Percentiles rank a stretch among this genome's conserved stretches.
These are phyloP conservation scores for Arthrinium phaeospermum DNA, from an alignment of 2,329 filamentous ascomycete genomes.

Conservation along the genomic window DNA sequence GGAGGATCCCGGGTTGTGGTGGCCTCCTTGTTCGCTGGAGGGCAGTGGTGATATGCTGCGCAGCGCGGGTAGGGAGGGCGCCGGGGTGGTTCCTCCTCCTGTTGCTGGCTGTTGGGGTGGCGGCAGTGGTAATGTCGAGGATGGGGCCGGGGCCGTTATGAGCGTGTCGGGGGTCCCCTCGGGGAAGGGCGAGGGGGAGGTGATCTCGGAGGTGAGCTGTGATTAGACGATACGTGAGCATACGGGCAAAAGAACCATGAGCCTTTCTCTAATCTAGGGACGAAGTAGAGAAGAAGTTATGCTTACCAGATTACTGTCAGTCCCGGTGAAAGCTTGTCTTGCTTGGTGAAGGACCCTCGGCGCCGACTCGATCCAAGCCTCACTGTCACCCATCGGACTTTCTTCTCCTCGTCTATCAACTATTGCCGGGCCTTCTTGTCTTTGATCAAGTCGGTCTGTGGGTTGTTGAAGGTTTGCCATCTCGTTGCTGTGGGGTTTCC, in stretches of 20 bases:
- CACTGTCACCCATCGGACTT: background rate
- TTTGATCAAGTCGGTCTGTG: too few relatives aligned
- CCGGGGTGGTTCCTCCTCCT: background rate
- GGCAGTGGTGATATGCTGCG: background rate
- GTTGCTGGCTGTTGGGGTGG: background rate
- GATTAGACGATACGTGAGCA: background rate
- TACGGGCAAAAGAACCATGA: background rate
- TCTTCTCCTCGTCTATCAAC: too few relatives aligned
- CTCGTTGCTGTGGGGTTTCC: too few relatives aligned
- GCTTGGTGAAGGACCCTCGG: background rate
- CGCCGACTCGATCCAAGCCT: background rate
- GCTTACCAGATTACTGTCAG: background rate
- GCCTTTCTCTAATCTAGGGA: background rate
- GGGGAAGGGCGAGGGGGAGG: conserved; percentile 1
- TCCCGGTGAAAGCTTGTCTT: background rate
- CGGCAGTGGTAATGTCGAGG: background rate
- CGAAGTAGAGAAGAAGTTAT: background rate
- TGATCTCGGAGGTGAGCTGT: conserved; percentile 4
- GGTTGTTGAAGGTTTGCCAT: too few relatives aligned
- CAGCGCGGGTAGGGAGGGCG: background rate
- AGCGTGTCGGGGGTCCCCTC: background rate
- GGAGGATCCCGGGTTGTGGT: background rate
- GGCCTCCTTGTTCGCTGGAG: too few relatives aligned
- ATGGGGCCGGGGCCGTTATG: background rate
- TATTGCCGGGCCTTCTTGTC: background rate